These are phyloP conservation scores for Capsicum baccatum DNA, from an alignment of 257 asterid genomes.

Conservation along the genomic window DNA sequence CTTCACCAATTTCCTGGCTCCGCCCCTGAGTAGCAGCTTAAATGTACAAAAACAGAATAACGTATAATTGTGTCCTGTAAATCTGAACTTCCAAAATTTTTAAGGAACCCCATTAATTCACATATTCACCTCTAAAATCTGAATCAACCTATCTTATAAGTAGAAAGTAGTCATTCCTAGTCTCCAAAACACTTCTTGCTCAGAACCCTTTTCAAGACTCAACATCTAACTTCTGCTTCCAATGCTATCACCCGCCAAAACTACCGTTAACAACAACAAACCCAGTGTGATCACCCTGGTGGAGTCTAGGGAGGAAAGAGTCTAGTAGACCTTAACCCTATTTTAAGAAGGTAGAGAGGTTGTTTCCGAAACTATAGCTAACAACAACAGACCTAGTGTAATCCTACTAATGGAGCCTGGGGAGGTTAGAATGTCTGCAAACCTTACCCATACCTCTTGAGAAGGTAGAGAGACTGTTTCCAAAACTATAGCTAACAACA, in stretches of 20 bases:
- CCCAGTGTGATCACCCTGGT: no score
- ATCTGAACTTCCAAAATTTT: not conserved
- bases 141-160: not conserved
- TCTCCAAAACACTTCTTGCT: conserved; percentile 17
- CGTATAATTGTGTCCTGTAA: not conserved
- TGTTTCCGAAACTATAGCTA: not conserved
- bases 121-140: conserved; percentile 5
- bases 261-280: no score
- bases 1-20: no score
- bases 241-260: conserved; percentile 17
- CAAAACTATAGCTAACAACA: not conserved
- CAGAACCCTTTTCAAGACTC: not conserved
- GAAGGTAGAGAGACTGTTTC: not conserved
- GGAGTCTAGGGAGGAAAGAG: no score
- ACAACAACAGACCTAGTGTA: no score
- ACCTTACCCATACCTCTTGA: no score
- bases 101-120: no score
- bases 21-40: not conserved
- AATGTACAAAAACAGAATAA: not conserved
- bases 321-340: no score
- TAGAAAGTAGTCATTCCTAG: not conserved
- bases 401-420: no score
- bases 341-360: not conserved
- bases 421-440: no score
- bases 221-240: not conserved